phyloP scores from a whole-genome alignment of 176 grass and related monocot species.

The Tuctoria greenei region DNA sequence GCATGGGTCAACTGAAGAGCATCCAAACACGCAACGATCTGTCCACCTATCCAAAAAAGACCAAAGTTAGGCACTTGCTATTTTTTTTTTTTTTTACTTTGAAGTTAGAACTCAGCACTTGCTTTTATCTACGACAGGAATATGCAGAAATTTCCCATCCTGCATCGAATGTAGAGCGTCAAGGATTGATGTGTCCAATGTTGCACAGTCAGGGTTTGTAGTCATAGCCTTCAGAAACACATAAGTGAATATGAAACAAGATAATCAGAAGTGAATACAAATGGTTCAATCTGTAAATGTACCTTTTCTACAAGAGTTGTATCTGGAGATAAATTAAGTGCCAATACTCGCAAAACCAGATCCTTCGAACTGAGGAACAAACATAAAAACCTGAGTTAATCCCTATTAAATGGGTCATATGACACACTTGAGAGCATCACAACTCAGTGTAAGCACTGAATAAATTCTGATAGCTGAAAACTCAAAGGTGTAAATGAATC shows the following conservation, averaged over 20 bases:
- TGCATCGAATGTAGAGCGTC: slow-evolving; percentile 83
- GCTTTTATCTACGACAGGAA: slow-evolving; percentile 73
- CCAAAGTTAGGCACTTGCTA: slow-evolving; percentile 19
- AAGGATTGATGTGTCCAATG: slow-evolving; percentile 72
- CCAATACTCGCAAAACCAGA: slow-evolving; percentile 71
- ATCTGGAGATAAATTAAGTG: slow-evolving; percentile 62
- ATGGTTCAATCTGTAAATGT: not conserved
- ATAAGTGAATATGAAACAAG: not conserved
- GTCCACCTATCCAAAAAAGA: slow-evolving; percentile 58
- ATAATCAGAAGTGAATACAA: no score
- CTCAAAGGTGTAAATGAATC: not conserved
- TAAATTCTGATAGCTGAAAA: not conserved
- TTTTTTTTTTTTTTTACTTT: no score
- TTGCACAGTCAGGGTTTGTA: slow-evolving; percentile 53
- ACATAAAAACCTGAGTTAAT: not conserved
- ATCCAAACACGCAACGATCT: slow-evolving; percentile 71
- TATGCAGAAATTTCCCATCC: slow-evolving; percentile 74
- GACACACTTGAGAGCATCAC: not conserved
- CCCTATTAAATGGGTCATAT: not conserved
- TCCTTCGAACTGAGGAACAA: slow-evolving; percentile 63
- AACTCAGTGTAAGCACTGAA: not conserved
- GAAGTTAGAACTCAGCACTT: slow-evolving; percentile 31
- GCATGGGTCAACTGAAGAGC: slow-evolving; percentile 71
- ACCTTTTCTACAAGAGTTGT: slow-evolving; percentile 72
- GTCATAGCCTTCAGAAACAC: slow-evolving; percentile 69